Conservation (phyloP, 768 basidiomycete genomes). For the Lactarius hengduanensis region DNA sequence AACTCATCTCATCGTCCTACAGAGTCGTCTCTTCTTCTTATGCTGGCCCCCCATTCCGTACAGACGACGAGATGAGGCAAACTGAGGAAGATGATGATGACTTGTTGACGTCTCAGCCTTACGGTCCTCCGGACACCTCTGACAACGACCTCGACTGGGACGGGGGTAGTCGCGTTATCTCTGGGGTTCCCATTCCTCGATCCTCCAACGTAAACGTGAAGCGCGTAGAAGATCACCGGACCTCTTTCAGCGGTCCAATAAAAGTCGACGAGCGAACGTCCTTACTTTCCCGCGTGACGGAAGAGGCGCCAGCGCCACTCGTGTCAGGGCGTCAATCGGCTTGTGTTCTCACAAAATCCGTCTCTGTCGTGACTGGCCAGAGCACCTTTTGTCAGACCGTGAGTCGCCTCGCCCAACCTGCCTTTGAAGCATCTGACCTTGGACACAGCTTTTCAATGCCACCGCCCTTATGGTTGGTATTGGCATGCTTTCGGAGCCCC, state of each 20-base stretch:
- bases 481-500: constrained; percentile 84
- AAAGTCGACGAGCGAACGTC: constrained; percentile 19
- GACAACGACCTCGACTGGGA: constrained; percentile 17
- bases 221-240: constrained; percentile 2
- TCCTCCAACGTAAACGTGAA: neutral
- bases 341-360: neutral
- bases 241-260: neutral
- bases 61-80: constrained; percentile 9
- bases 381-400: constrained; percentile 33
- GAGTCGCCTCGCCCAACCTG: neutral
- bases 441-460: constrained; percentile 76
- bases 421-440: neutral
- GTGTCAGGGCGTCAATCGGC: neutral
- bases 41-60: neutral
- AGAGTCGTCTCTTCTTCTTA: constrained; percentile 14
- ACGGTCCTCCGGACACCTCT: neutral
- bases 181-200: constrained; percentile 10
- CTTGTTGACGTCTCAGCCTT: constrained; percentile 3
- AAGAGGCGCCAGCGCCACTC: constrained; percentile 1
- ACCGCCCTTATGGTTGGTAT: constrained; percentile 85
- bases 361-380: constrained; percentile 14
- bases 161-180: neutral
- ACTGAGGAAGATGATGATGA: constrained; percentile 18
- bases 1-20: constrained; percentile 13
- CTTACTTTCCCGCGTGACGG: constrained; percentile 9